Percentiles rank a stretch among this genome's conserved stretches.
These are phyloP conservation scores for Skeletonema tropicum DNA, from an alignment of 108 stramenopile species.

Conservation along the genomic window DNA sequence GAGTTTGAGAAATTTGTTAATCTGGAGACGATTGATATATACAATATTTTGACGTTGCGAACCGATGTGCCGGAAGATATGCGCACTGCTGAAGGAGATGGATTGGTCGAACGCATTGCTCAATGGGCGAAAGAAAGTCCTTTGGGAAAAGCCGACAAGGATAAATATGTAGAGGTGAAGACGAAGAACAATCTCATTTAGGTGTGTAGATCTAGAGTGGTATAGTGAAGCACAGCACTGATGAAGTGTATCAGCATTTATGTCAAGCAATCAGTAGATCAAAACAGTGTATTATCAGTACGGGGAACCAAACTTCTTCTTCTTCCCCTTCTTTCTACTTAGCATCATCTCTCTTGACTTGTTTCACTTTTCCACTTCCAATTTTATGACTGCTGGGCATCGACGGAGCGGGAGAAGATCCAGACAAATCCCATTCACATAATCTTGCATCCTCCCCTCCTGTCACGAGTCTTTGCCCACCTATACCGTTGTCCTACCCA, in stretches of 20 bases:
- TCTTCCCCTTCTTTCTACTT: constrained; percentile 11
- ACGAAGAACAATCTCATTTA: constrained; percentile 79
- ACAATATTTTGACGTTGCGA: constrained; percentile 93
- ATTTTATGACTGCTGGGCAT: neutral
- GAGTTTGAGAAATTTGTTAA: constrained; percentile 97
- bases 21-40: constrained; percentile 99
- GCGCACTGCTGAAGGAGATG: constrained; percentile 35
- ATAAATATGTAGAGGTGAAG: constrained; percentile 76
- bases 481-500: constrained; percentile 32
- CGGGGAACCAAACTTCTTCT: constrained; percentile 31
- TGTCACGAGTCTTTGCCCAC: constrained; percentile 57
- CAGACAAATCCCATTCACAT: constrained; percentile 73
- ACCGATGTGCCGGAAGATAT: constrained; percentile 79
- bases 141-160: constrained; percentile 84
- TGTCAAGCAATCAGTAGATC: constrained; percentile 1
- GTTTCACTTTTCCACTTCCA: neutral
- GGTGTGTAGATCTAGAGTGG: neutral
- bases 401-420: neutral
- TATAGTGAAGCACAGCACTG: constrained; percentile 6
- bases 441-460: constrained; percentile 88
- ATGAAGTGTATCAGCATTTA: neutral
- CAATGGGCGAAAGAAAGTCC: constrained; percentile 84
- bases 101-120: constrained; percentile 82
- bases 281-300: constrained; percentile 11
- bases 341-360: constrained; percentile 2